Base-by-base conservation (phyloP, 139 green algal species). In the Axilococcus clingmanii region DNA sequence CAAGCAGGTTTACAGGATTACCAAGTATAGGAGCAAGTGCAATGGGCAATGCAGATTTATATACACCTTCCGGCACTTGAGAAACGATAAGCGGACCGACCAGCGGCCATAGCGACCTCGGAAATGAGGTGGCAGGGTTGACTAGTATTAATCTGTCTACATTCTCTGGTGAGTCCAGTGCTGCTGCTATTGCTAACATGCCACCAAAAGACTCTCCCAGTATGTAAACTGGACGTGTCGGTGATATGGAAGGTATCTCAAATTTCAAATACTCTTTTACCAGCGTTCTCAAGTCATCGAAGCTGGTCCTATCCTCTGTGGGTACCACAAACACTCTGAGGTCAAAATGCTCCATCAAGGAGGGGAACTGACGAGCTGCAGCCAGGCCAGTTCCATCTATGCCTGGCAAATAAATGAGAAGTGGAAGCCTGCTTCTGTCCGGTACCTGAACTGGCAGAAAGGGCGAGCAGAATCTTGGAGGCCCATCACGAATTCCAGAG, bases 171-270 rank as follows among this genome's bases (percentile, higher is more conserved):
- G 31, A 45, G 30, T 34, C 48, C 16, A 47, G 47, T 3, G 81
- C 83, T 24, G 87, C 68, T 9, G 74, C 79, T 57, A 94, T 51
- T 5, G 77, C 68, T 52, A 94, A 64, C 29, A 94, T 30, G 1
- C 68, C 84, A 9, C 87, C 87, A 66, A 95, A 95, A 3, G 73
- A 86, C 65, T 95, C 87, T 1, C 86, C 87, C 53, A 94, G 48
- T 25, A 95, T 45, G 68, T 95, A 95, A 37, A 93, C 71, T 3
- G 87, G 86, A 9, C 86, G 64, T 22, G 63, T 64, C 11, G 60
- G 62, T 0, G 65, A 35, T 24, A 38, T 23, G 20, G 37, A 20
- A 7, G 42, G 36, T 37, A 69, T 48, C 33, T 70, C 45, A 12
- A 19, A 19, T 31, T 62, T 42, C n/a, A 78, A 17, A 46, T 55